Evolutionary conservation across 805 yeast species (phyloP).

Genomic region (Kodamaea neixiangensis): DNA sequence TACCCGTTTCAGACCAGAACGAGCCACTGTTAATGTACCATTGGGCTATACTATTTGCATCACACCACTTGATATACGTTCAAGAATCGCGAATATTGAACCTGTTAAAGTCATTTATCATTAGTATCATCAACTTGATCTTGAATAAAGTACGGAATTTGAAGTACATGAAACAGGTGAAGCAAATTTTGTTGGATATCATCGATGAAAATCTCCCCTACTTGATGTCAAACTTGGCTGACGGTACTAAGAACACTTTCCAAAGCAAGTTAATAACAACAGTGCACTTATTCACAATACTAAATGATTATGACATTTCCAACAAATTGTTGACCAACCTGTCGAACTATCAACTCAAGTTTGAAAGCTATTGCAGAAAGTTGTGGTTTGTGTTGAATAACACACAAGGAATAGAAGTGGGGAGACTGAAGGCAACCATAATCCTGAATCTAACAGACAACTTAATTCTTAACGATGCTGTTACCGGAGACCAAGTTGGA

Average conservation of each 20-base stretch:
- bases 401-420: background rate
- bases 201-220: conserved; percentile 17
- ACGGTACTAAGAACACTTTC: background rate
- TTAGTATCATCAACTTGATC: conserved; percentile 33
- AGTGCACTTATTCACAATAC: conserved; percentile 35
- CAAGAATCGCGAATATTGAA: conserved; percentile 18
- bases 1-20: conserved; percentile 8
- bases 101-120: conserved; percentile 33
- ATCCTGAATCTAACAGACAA: conserved; percentile 33
- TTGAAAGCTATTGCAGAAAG: conserved; percentile 33
- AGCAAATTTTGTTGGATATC: conserved; percentile 17
- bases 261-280: conserved; percentile 16
- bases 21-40: conserved; percentile 23
- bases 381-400: conserved; percentile 31
- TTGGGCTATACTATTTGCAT: conserved; percentile 32
- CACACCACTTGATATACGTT: conserved; percentile 25
- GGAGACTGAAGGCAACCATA: conserved; percentile 29
- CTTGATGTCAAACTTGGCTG: conserved; percentile 2
- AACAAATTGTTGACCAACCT: conserved; percentile 26
- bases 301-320: conserved; percentile 38
- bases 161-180: conserved; percentile 24
- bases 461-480: conserved; percentile 24
- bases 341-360: conserved; percentile 24
- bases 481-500: conserved; percentile 28
- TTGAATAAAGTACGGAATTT: conserved; percentile 31